A percentile compares a stretch with the other conserved stretches of the same genome.
phyloP scores from a whole-genome alignment of 305 asterid genomes.

The Coffea humblotiana region DNA sequence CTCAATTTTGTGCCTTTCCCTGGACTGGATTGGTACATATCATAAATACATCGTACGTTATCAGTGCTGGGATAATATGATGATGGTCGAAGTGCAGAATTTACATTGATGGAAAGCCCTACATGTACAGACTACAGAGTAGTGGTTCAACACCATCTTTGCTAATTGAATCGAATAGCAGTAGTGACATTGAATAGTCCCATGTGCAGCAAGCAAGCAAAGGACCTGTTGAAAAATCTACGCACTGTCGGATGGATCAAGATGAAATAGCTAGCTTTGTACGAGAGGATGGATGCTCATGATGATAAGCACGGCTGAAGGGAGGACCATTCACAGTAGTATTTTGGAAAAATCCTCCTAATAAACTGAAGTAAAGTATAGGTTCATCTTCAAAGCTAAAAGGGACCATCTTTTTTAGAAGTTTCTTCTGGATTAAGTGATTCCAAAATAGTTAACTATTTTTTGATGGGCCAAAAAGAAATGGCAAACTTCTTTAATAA shows the following conservation, averaged over 20 bases:
- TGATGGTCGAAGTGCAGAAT: background rate
- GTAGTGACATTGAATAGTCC: background rate
- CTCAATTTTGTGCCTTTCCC: background rate
- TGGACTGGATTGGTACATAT: background rate
- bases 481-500: background rate
- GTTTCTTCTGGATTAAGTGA: background rate
- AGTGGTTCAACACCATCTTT: background rate
- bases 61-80: background rate
- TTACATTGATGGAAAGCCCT: background rate
- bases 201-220: background rate
- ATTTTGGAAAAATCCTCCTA: background rate
- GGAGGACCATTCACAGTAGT: background rate
- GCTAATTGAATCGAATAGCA: background rate
- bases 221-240: background rate
- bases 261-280: background rate
- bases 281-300: background rate
- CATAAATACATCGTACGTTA: background rate
- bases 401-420: conserved; percentile 2
- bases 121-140: background rate
- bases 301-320: background rate
- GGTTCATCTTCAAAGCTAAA: background rate
- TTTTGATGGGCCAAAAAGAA: background rate
- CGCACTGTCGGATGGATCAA: background rate
- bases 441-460: background rate
- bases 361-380: background rate